Evolutionary conservation across 257 asterid genomes (phyloP), one percentile per base, ranked within the genome.

Genomic region (Solanum verrucosum): DNA sequence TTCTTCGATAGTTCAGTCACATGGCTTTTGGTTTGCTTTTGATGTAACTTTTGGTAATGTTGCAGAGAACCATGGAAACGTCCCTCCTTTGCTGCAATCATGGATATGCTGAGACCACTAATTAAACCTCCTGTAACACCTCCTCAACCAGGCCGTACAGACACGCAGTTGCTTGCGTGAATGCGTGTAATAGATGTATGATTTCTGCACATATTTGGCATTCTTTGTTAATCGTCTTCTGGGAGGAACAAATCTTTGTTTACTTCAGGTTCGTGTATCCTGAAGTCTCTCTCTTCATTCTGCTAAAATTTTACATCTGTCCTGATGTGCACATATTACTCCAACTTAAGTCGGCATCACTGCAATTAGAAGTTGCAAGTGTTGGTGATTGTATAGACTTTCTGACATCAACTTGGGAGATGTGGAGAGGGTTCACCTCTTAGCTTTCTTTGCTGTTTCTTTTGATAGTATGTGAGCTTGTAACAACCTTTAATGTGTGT

Each of bases 21-120:
- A 33, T 85, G 25, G 9, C 10, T 34, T 83, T 83, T 87, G 15
- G 81, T 67, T 88, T 31, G 88, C 44, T 49, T 46, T 46, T 81
- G 86, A 49, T 31, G 44, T 82, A 49, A 49, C 86, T 82, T 49
- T 3, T 82, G 70, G 33, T 49, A 29, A 82, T 82, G 40, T 87
- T 92, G 94, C 98, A 97, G 99, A 70, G 99, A 97, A 88, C 92
- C 99, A 68, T 93, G 99, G 98, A 94, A 94, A 86, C 95, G 99
- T 52, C 99, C 99, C 25, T 94, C 99, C 34, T 96, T 97, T 90
- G 42, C 95, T 89, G 91, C 88, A 90, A 92, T 97, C 89, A 96
- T 97, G 99, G 99, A 96, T 79, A 87, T 97, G 71, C 93, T 97
- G 92, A 93, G 90, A 89, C 89, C 95, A 74, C 89, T 97, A 91